Percentiles rank a stretch among this genome's conserved stretches.
These are phyloP conservation scores for Dendrobium chrysotoxum DNA, from an alignment of 106 monocot genomes.

Conservation along the genomic window DNA sequence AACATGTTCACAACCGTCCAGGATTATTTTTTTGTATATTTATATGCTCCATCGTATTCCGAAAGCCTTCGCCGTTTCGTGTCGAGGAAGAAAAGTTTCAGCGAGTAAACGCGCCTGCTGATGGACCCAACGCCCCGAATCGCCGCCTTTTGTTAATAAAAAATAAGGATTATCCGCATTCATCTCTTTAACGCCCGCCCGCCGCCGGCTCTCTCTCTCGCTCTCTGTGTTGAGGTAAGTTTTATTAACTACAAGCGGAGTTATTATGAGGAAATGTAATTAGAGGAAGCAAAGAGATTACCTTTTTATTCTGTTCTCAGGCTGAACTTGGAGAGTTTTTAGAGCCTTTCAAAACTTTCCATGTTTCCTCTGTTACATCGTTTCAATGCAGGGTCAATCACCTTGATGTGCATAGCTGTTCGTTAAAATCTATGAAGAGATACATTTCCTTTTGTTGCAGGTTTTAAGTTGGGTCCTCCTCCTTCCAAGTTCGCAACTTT, in stretches of 20 bases:
- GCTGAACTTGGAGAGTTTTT: neutral
- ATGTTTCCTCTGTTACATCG: neutral
- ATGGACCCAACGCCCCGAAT: neutral
- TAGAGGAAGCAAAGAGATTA: too few relatives aligned
- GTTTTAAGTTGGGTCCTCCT: neutral
- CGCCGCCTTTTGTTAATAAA: neutral
- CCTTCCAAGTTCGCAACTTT: neutral
- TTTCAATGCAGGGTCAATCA: neutral
- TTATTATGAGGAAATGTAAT: too few relatives aligned
- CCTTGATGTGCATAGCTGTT: neutral
- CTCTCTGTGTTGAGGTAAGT: neutral
- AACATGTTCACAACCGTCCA: neutral
- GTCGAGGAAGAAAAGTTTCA: neutral
- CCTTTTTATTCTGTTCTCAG: neutral
- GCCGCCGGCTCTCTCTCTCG: too few relatives aligned
- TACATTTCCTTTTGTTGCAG: neutral
- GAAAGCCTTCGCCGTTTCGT: slow-evolving; percentile 2
- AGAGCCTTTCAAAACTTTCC: neutral
- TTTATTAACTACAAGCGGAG: too few relatives aligned
- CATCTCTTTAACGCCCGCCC: too few relatives aligned
- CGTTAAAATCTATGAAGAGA: neutral
- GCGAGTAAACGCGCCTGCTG: neutral
- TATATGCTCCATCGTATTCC: neutral
- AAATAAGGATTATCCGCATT: too few relatives aligned
- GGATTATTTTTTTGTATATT: neutral